Evolutionary conservation across 2,329 filamentous ascomycete genomes (phyloP).

Genomic region (Microcera coccophila): DNA sequence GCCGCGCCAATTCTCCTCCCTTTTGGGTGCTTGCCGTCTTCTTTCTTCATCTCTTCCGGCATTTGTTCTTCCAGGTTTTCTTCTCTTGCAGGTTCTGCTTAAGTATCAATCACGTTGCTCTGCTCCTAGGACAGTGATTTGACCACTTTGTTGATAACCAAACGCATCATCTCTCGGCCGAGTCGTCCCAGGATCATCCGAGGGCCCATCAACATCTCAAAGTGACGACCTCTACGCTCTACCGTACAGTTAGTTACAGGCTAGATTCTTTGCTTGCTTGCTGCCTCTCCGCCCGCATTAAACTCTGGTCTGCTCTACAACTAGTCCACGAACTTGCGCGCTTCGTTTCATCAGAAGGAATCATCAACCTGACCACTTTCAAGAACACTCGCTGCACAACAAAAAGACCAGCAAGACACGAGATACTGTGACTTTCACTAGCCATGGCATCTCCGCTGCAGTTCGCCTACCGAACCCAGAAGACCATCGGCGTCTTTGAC

Average conservation of each 20-base stretch:
- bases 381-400: slow-evolving; percentile 28
- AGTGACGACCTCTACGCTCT: not conserved
- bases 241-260: not conserved
- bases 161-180: too few species aligned
- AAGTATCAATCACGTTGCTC: slow-evolving; percentile 14
- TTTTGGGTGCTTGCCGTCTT: slow-evolving; percentile 40
- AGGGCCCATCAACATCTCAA: slow-evolving; percentile 1
- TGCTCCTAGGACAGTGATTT: slow-evolving; percentile 13
- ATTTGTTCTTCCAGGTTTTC: slow-evolving; percentile 34
- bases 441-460: slow-evolving; percentile 91
- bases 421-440: slow-evolving; percentile 78
- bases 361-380: slow-evolving; percentile 5
- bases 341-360: slow-evolving; percentile 11
- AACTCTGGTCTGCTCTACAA: not conserved
- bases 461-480: slow-evolving; percentile 95
- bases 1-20: slow-evolving; percentile 42
- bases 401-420: slow-evolving; percentile 26
- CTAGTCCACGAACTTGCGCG: not conserved
- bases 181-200: slow-evolving; percentile 3
- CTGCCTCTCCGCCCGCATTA: not conserved
- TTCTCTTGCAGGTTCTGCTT: slow-evolving; percentile 21
- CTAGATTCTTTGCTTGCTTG: not conserved
- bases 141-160: too few species aligned
- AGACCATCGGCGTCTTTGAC: slow-evolving; percentile 91
- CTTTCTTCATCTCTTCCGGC: slow-evolving; percentile 32